These are phyloP conservation scores for Cicer arietinum DNA, from an alignment of 306 rosid species.

Conservation along the genomic window DNA sequence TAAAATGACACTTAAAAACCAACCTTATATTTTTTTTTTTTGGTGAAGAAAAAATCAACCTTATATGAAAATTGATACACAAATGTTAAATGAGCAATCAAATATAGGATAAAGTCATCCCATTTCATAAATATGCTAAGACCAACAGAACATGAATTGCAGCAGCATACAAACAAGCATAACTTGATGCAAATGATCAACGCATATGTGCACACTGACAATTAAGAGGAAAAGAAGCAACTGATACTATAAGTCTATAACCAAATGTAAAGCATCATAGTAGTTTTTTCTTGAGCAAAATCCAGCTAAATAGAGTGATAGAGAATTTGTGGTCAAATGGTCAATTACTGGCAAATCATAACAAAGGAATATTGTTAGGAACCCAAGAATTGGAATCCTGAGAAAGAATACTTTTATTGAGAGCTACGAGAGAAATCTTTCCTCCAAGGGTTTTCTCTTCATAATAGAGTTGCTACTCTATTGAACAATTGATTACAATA, in stretches of 20 bases:
- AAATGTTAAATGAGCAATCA: slow-evolving; percentile 8
- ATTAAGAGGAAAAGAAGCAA: slow-evolving; percentile 1
- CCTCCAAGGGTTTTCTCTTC: no score
- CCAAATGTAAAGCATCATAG: slow-evolving; percentile 32
- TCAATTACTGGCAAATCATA: slow-evolving; percentile 30
- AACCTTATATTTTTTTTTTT: not conserved
- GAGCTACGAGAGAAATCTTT: no score
- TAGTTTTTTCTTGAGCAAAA: slow-evolving; percentile 29
- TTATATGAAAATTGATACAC: slow-evolving; percentile 24
- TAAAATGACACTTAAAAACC: slow-evolving; percentile 35
- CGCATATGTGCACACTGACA: slow-evolving; percentile 9
- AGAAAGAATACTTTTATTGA: no score
- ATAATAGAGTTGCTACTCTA: no score
- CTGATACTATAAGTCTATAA: not conserved
- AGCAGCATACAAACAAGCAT: slow-evolving; percentile 36
- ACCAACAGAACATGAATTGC: slow-evolving; percentile 35
- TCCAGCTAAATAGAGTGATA: slow-evolving; percentile 16
- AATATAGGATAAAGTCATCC: slow-evolving; percentile 18
- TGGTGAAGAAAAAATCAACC: slow-evolving; percentile 7
- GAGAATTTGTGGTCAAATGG: slow-evolving; percentile 26
- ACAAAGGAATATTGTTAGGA: not conserved
- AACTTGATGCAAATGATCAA: slow-evolving; percentile 16
- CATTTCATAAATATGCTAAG: slow-evolving; percentile 31
- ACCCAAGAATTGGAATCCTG: no score
- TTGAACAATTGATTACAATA: no score